Base-by-base conservation (phyloP, 2,329 filamentous ascomycete species). In the Hyphodiscus sp. region DNA sequence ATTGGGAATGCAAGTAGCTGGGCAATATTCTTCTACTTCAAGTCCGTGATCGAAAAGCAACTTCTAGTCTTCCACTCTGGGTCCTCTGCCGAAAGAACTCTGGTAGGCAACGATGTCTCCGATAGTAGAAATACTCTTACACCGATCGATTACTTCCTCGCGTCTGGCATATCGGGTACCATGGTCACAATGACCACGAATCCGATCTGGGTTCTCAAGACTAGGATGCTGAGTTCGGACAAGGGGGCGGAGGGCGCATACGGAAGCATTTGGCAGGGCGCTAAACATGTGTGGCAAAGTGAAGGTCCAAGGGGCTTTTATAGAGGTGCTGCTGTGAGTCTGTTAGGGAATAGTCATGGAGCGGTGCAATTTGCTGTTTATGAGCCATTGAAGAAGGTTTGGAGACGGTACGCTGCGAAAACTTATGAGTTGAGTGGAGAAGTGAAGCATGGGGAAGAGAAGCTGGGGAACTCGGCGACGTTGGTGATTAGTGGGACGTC, bases 191-290 rank as follows among this genome's bases (percentile, higher is more conserved):
- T 89, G 29, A 77, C 92, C 60, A 97, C 94, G 29, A 97, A 97
- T 68, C 94, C 94, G 2, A 85, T 99, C 63, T 99, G 94, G 94
- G 94, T 99, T 2, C 83, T 99, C 69, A 97, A 97, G 76, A 97
- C 92, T 9, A 87, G 94, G 58, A 97, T 99, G 91, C 77, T 97
- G 20, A 90, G 91, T 29, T 91, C 89, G 3, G 89, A 94, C 61
- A 81, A 82, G 48, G 76, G 81, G 51, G 78, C 83, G 6, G 80
- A 78, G 1, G 90, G 90, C 15, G 94, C 92, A 1, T 99, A 99
- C 71, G 78, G 81, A 16, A 86, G 82, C 60, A 89, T 96, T 76
- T 73, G 77, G 60, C 78, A 84, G 47, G 94, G 94, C 26, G 80
- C 85, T 1, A 70, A 69, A 41, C 78, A 82, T 45, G 81, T 99